Percentiles rank a stretch among this genome's conserved stretches.
These are phyloP conservation scores for Mallotus japonicus DNA, from an alignment of 441 rosid species.

Conservation along the genomic window DNA sequence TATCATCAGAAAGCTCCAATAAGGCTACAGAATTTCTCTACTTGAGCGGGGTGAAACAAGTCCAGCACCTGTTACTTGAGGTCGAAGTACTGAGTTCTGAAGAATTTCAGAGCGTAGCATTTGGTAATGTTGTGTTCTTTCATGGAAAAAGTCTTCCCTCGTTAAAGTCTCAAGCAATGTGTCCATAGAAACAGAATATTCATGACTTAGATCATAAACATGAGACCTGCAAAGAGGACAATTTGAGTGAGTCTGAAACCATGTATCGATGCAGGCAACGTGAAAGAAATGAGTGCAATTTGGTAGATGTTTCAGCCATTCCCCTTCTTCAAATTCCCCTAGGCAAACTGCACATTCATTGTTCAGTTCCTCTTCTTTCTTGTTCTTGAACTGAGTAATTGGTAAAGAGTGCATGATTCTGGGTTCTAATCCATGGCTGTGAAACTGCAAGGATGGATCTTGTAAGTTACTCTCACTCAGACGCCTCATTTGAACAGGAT, in stretches of 20 bases:
- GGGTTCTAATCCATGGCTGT: conserved; percentile 34
- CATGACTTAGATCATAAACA: conserved; percentile 17
- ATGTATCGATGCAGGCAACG: conserved; percentile 50
- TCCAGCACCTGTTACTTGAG: conserved; percentile 9
- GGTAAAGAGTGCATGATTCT: conserved; percentile 33
- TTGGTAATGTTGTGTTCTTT: conserved; percentile 23
- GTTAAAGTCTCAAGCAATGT: conserved; percentile 17
- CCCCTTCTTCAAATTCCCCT: conserved; percentile 59
- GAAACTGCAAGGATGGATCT: conserved; percentile 19
- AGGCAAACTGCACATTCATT: conserved; percentile 62
- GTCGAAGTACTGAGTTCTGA: not conserved
- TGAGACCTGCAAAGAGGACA: conserved; percentile 60
- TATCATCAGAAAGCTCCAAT: not conserved
- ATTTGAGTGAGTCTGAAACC: conserved; percentile 59
- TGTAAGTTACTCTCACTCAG: conserved; percentile 16
- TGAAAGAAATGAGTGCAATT: conserved; percentile 60
- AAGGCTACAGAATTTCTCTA: not conserved
- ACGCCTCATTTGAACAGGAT: conserved; percentile 20
- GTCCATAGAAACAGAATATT: conserved; percentile 15
- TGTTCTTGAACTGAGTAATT: conserved; percentile 24
- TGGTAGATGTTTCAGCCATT: conserved; percentile 49
- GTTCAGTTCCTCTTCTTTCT: conserved; percentile 16
- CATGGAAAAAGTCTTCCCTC: conserved; percentile 32
- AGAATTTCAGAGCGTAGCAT: conserved; percentile 14
- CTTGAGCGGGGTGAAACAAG: not conserved